These are phyloP conservation scores for Ceratocystis cacaofunesta DNA, from an alignment of 2,329 filamentous ascomycete genomes.

Conservation along the genomic window DNA sequence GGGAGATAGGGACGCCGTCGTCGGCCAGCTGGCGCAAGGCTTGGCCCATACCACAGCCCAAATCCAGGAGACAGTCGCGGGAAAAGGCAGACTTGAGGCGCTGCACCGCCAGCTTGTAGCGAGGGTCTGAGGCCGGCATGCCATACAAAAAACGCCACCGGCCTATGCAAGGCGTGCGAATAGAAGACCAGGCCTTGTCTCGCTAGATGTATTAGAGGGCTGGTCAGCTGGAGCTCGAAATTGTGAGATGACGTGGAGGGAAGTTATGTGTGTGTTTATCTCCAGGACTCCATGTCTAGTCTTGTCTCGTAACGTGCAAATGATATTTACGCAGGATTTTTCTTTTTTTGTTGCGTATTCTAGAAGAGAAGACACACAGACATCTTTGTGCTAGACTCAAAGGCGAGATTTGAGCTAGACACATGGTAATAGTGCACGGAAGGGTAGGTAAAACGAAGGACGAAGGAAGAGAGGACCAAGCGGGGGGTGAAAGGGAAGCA, in stretches of 20 bases:
- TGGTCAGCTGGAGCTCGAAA: neutral
- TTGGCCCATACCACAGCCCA: constrained; percentile 38
- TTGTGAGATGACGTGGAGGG: neutral
- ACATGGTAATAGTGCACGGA: neutral
- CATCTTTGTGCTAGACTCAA: neutral
- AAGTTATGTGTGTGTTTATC: neutral
- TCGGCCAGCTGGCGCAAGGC: constrained; percentile 34
- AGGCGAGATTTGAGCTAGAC: neutral
- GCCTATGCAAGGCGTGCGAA: constrained; percentile 33
- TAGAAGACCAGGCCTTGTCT: constrained; percentile 32
- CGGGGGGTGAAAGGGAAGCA: neutral
- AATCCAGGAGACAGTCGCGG: constrained; percentile 31
- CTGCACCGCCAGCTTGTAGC: constrained; percentile 30
- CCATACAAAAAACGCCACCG: constrained; percentile 35
- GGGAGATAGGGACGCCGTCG: constrained; percentile 34
- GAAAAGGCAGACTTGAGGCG: constrained; percentile 28
- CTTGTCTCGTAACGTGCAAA: neutral
- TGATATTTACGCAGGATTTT: neutral
- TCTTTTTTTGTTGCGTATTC: neutral
- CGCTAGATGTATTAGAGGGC: constrained; percentile 24
- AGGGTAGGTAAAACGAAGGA: neutral
- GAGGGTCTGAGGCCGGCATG: constrained; percentile 28
- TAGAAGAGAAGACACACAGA: neutral
- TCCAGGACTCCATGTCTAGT: neutral
- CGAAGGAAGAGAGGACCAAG: neutral